Evolutionary conservation across 805 yeast genomes (phyloP).

Genomic region (Candida fluviatilis): DNA sequence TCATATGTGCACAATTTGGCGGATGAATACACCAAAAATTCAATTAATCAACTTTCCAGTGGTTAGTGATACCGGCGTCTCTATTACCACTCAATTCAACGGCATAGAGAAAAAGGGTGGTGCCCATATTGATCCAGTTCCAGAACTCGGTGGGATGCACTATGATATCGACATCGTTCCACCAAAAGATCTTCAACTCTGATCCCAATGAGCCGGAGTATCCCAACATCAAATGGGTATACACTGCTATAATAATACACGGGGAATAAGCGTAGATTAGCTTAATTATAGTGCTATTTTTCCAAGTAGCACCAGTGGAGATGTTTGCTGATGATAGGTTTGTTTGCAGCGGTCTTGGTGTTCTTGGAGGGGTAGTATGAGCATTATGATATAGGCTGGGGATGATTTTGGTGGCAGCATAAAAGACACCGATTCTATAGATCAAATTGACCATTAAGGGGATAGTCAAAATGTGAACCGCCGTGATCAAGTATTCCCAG

Average conservation of each 20-base stretch:
- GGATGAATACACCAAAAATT: no score
- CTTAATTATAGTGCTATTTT: slow-evolving; percentile 36
- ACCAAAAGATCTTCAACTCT: slow-evolving; percentile 51
- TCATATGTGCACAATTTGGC: no score
- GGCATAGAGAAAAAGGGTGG: slow-evolving; percentile 74
- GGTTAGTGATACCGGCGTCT: slow-evolving; percentile 36
- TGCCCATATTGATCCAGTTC: slow-evolving; percentile 92
- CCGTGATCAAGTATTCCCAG: slow-evolving; percentile 49
- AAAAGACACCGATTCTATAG: slow-evolving; percentile 80
- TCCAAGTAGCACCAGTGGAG: slow-evolving; percentile 7
- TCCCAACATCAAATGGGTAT: slow-evolving; percentile 90
- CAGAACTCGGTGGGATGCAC: slow-evolving; percentile 90
- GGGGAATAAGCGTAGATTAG: slow-evolving; percentile 87
- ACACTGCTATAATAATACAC: slow-evolving; percentile 89
- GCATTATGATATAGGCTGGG: slow-evolving; percentile 59
- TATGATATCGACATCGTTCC: slow-evolving; percentile 19
- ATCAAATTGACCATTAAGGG: slow-evolving; percentile 79
- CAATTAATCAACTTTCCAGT: slow-evolving; percentile 40
- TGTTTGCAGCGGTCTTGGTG: slow-evolving; percentile 26
- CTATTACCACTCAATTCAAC: slow-evolving; percentile 59
- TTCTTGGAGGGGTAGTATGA: slow-evolving; percentile 37
- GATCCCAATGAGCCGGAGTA: slow-evolving; percentile 72
- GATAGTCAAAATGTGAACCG: slow-evolving; percentile 66
- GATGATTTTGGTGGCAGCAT: slow-evolving; percentile 89
- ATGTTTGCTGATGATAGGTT: slow-evolving; percentile 19